These are phyloP conservation scores for Xylariales sp. DNA, from an alignment of 2,329 filamentous ascomycete genomes.

Conservation along the genomic window DNA sequence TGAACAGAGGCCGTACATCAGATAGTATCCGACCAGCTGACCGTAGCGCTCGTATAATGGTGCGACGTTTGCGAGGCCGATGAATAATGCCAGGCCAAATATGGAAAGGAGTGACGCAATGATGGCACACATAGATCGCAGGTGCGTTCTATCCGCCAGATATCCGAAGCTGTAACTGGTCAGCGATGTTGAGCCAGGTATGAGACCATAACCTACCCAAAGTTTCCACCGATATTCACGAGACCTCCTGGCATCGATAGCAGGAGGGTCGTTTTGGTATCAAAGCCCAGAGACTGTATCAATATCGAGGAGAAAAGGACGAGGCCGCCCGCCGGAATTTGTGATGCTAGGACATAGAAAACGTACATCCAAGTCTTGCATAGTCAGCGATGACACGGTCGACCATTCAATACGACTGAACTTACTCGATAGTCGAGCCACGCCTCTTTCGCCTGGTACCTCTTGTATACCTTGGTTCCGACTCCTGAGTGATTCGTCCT, in stretches of 20 bases:
- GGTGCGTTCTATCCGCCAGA: constrained; percentile 2
- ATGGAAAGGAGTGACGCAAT: neutral
- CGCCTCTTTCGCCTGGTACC: constrained; percentile 34
- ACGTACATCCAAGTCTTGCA: constrained; percentile 6
- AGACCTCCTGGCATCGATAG: constrained; percentile 6
- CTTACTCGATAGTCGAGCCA: neutral
- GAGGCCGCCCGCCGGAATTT: constrained; percentile 4
- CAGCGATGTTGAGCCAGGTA: too few relatives aligned
- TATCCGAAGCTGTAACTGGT: too few relatives aligned
- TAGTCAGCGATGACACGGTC: neutral
- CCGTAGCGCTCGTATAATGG: constrained; percentile 5
- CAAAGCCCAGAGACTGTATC: constrained; percentile 5
- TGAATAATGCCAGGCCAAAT: constrained; percentile 2
- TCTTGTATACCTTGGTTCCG: constrained; percentile 36
- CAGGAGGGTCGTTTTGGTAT: constrained; percentile 6
- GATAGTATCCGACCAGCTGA: constrained; percentile 4
- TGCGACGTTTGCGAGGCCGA: constrained; percentile 5
- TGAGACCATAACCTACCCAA: too few relatives aligned
- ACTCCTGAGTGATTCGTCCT: constrained; percentile 14
- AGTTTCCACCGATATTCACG: too few relatives aligned
- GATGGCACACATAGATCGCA: constrained; percentile 1
- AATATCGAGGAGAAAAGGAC: constrained; percentile 2
- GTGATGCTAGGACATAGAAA: constrained; percentile 5
- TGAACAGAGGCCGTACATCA: constrained; percentile 1
- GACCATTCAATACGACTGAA: neutral